Conservation (phyloP, 345 rosid species). For the Eucalyptus albens region DNA sequence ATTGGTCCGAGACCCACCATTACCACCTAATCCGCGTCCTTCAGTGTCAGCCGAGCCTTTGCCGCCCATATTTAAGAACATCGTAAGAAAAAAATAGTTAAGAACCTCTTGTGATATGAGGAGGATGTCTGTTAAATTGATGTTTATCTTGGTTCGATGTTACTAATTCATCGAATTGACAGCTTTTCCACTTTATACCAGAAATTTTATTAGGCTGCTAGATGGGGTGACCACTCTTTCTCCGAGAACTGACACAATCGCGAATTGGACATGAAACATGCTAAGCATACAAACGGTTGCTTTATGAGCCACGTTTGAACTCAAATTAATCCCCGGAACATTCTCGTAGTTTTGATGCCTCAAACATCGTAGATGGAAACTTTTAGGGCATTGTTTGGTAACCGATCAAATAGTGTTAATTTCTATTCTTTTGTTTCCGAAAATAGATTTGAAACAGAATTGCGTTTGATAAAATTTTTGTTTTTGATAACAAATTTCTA, state of each 20-base stretch:
- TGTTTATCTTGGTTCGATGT: not conserved
- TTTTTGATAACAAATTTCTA: accelerated
- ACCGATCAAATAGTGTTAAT: too few relatives aligned
- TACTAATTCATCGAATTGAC: not conserved
- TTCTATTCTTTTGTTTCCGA: too few relatives aligned
- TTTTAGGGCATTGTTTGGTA: not conserved
- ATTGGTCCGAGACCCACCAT: not conserved
- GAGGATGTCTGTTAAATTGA: not conserved
- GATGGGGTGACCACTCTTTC: not conserved
- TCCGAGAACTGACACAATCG: not conserved
- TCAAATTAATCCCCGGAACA: not conserved
- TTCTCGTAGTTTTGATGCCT: not conserved
- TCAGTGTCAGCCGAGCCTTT: not conserved
- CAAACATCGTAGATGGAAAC: not conserved
- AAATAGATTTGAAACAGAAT: accelerated
- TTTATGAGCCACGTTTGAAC: not conserved
- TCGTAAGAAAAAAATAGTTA: not conserved
- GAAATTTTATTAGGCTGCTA: not conserved
- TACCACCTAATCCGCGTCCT: not conserved
- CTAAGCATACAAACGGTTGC: not conserved
- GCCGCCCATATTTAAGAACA: not conserved
- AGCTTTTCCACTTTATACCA: not conserved
- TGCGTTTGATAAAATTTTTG: too few relatives aligned
- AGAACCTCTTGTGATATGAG: not conserved
- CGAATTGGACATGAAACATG: not conserved